phyloP scores from a whole-genome alignment of 2,329 filamentous ascomycete species.

The Neobulgaria alba region DNA sequence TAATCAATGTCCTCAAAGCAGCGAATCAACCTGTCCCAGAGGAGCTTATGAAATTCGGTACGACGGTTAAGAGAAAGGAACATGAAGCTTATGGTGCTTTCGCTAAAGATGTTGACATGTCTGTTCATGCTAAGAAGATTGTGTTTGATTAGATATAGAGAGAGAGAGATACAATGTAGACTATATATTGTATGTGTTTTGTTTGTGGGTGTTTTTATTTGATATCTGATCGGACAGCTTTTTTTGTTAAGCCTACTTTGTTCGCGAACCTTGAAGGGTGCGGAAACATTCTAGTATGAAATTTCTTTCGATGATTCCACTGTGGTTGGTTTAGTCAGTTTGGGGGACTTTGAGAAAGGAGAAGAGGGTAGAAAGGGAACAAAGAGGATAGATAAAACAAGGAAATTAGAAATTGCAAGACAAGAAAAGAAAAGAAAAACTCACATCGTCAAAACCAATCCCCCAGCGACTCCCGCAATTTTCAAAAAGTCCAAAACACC shows the following conservation, averaged over 20 bases:
- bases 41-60: slow-evolving; percentile 87
- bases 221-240: too few relatives aligned
- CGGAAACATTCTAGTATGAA: neutral
- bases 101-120: slow-evolving; percentile 81
- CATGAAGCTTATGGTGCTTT: slow-evolving; percentile 94
- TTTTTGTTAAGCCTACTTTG: too few relatives aligned
- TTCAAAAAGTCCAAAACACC: slow-evolving; percentile 33
- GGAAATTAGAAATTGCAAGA: too few relatives aligned
- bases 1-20: slow-evolving; percentile 93
- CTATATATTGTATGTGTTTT: too few relatives aligned
- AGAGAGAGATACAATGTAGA: too few relatives aligned
- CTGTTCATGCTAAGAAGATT: slow-evolving; percentile 82
- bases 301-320: slow-evolving; percentile 1
- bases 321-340: neutral
- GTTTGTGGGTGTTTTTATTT: too few relatives aligned
- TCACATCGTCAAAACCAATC: slow-evolving; percentile 51
- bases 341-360: too few relatives aligned
- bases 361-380: too few relatives aligned
- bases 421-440: slow-evolving; percentile 33
- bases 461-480: slow-evolving; percentile 40
- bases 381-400: too few relatives aligned
- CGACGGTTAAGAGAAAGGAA: slow-evolving; percentile 97
- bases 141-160: slow-evolving; percentile 59
- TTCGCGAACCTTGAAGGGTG: neutral
- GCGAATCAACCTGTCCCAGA: slow-evolving; percentile 88